Conservation (phyloP, 139 green algal species). For the Closterium sp. region DNA sequence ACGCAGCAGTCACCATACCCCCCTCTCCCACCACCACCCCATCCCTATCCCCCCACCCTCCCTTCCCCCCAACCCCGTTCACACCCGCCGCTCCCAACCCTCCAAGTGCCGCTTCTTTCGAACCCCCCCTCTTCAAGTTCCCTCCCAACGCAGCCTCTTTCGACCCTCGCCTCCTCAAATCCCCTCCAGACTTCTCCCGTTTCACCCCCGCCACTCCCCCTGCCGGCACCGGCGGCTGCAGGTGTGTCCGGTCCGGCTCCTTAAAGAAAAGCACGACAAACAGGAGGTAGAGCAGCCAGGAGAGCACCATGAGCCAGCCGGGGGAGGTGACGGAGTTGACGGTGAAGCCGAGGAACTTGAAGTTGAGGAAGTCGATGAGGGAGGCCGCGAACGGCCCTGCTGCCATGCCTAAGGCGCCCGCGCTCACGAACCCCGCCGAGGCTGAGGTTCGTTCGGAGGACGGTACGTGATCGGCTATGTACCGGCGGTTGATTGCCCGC, state of each 20-base stretch:
- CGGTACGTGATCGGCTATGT: constrained; percentile 48
- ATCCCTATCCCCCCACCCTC: not conserved
- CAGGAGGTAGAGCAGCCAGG: constrained; percentile 44
- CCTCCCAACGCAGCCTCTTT: not conserved
- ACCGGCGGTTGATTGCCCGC: constrained; percentile 47
- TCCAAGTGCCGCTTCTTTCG: not conserved
- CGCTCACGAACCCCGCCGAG: constrained; percentile 49
- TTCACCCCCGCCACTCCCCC: not conserved
- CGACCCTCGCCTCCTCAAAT: not conserved
- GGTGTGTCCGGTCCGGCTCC: constrained; percentile 3
- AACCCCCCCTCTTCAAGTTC: not conserved
- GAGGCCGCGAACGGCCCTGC: constrained; percentile 14
- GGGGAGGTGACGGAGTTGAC: constrained; percentile 46
- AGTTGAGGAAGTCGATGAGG: constrained; percentile 1
- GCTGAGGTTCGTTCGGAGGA: constrained; percentile 39
- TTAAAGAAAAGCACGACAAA: constrained; percentile 45
- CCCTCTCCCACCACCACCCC: not conserved
- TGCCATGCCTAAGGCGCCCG: constrained; percentile 48
- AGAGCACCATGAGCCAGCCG: constrained; percentile 45
- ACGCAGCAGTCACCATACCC: not conserved
- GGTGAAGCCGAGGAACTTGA: constrained; percentile 30
- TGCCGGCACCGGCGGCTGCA: not conserved
- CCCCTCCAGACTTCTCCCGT: not conserved
- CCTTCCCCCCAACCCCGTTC: not conserved
- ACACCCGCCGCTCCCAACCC: not conserved